Conservation (phyloP, 495 filamentous ascomycete genomes). For the Elaphomyces granulatus region DNA sequence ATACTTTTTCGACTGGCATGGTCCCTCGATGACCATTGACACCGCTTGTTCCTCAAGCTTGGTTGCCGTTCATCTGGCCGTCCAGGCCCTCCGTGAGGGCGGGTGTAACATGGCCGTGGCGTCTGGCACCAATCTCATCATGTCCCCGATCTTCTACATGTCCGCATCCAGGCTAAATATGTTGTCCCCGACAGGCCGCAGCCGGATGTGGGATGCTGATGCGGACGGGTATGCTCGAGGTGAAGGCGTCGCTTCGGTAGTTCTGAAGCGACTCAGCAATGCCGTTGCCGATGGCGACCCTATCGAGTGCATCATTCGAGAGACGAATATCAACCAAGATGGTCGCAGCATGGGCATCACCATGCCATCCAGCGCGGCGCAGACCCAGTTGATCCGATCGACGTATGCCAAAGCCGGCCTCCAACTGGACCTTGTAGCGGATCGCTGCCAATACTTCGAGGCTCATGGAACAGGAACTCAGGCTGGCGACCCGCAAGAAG, state of each 20-base stretch:
- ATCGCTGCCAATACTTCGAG: conserved; percentile 10
- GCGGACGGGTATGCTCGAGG: conserved; percentile 23
- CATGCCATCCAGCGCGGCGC: conserved; percentile 11
- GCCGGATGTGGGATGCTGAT: conserved; percentile 13
- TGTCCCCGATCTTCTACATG: conserved; percentile 1
- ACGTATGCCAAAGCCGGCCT: conserved; percentile 11
- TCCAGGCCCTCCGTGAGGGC: conserved; percentile 22
- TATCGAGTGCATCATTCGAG: conserved; percentile 12
- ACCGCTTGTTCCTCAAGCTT: conserved; percentile 32
- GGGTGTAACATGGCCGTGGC: conserved; percentile 16
- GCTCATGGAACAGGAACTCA: conserved; percentile 35
- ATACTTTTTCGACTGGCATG: conserved; percentile 27
- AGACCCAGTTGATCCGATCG: conserved; percentile 10
- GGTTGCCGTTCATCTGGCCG: conserved; percentile 27
- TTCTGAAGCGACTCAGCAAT: conserved; percentile 12
- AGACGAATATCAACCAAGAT: conserved; percentile 15
- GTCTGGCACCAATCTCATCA: conserved; percentile 5
- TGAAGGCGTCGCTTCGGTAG: conserved; percentile 16
- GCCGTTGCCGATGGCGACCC: conserved; percentile 12
- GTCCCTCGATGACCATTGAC: conserved; percentile 28
- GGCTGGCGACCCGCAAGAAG: conserved; percentile 33
- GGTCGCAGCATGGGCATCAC: conserved; percentile 12
- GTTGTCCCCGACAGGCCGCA: conserved; percentile 4
- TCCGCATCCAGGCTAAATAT: conserved; percentile 1
- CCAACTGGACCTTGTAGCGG: conserved; percentile 1